Conservation (phyloP, 192 early-diverging fungal species). For the Backusella morwellensis region DNA sequence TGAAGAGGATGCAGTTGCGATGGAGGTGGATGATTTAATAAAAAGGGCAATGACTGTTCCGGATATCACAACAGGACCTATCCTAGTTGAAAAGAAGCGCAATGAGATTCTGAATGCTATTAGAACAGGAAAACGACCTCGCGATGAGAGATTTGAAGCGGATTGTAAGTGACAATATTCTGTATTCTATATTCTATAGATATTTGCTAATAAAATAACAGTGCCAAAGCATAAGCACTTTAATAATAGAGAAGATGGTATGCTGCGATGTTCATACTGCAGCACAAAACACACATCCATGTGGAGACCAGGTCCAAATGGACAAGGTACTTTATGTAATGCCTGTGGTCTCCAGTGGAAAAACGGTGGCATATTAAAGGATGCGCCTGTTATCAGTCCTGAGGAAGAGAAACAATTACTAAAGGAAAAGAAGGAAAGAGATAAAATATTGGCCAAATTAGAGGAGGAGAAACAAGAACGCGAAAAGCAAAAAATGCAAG, state of each 20-base stretch:
- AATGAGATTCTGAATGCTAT: slow-evolving; percentile 27
- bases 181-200: background rate
- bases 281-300: slow-evolving; percentile 30
- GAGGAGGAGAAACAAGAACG: slow-evolving; percentile 9
- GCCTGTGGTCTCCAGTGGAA: slow-evolving; percentile 30
- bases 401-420: slow-evolving; percentile 25
- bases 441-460: background rate
- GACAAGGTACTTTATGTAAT: slow-evolving; percentile 31
- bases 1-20: background rate
- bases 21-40: slow-evolving; percentile 13
- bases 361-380: slow-evolving; percentile 26
- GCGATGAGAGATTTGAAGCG: slow-evolving; percentile 11
- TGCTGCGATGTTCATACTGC: slow-evolving; percentile 31
- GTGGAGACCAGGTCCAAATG: slow-evolving; percentile 31
- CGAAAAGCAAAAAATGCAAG: background rate
- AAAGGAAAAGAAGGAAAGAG: slow-evolving; percentile 14
- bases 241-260: slow-evolving; percentile 20
- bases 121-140: slow-evolving; percentile 26
- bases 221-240: slow-evolving; percentile 9
- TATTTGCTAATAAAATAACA: background rate
- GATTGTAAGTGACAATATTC: slow-evolving; percentile 15
- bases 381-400: slow-evolving; percentile 24
- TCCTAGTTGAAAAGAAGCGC: slow-evolving; percentile 32
- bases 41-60: slow-evolving; percentile 16
- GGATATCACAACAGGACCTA: slow-evolving; percentile 24